Conservation (phyloP, 2,329 filamentous ascomycete genomes). For the Fusarium praegraminearum region DNA sequence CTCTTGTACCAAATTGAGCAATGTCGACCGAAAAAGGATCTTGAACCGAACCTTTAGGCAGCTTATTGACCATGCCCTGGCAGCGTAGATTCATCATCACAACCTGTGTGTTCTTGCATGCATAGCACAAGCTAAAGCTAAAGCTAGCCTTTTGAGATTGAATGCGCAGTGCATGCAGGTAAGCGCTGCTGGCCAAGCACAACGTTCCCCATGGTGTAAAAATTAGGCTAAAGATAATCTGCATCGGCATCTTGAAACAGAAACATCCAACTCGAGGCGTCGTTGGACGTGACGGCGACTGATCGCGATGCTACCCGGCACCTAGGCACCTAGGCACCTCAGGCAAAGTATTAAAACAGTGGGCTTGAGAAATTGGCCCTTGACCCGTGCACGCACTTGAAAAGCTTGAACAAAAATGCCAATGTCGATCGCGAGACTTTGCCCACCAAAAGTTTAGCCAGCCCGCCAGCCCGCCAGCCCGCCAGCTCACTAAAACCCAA, state of each 20-base stretch:
- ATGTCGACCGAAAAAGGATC: not conserved
- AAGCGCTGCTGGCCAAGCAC: not conserved
- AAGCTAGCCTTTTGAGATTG: not conserved
- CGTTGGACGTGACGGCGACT: not conserved
- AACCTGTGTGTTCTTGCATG: not conserved
- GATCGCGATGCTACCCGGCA: constrained; percentile 2
- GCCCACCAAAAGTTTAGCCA: not conserved
- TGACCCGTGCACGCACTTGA: not conserved
- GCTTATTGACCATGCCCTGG: not conserved
- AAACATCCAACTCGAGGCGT: not conserved
- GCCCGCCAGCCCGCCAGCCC: too few species aligned
- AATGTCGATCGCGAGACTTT: constrained; percentile 7
- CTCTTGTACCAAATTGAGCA: not conserved
- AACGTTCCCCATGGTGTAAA: not conserved
- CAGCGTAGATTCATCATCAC: not conserved
- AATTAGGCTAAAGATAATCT: not conserved
- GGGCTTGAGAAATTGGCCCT: not conserved
- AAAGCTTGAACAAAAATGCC: constrained; percentile 6
- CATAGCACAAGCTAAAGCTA: not conserved
- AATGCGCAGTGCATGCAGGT: not conserved
- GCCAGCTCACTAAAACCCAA: not conserved
- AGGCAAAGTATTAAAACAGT: not conserved
- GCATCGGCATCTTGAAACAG: not conserved
- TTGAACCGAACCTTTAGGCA: not conserved
- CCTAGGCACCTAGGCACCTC: not conserved